Base-by-base conservation (phyloP, 2,329 filamentous ascomycete species). In the Blastomyces parvus region DNA sequence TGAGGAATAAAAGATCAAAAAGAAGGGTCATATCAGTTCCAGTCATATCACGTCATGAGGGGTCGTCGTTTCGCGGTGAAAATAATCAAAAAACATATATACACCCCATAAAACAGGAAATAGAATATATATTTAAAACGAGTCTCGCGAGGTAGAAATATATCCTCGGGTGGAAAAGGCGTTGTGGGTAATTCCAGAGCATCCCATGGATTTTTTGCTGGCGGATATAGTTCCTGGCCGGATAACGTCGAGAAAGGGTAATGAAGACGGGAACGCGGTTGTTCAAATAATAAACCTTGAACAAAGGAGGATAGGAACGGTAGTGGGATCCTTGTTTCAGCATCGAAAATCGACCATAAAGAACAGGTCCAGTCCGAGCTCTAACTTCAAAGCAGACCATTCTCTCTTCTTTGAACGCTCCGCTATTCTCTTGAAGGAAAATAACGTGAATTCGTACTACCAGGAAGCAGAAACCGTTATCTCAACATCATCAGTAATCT, bases 21-120 rank as follows among this genome's bases (percentile, higher is more conserved):
- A 48, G 19, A 60, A 17, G 33, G 25, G 25, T n/a, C 42, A 60
- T 60, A 14, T 55, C 46, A 42, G 46, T 61, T 56, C 59, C 14
- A 46, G 42, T 61, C 59, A 53, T 50, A 50, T 53, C 27, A 33
- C 22, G 19, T 59, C 40, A 46, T 59, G 13, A 48, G 40, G 42
- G 19, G 57, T 59, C 40, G 33, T 46, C 57, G 19, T 11, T 46
- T 9, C 9, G 57, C 14, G 6, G 22, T 17, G 22, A 33, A 59
- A 14, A 48, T 25, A 48, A 30, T 30, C 17, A 33, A 33, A 33
- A 33, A n/a, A 14, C 36, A 33, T 33, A 46, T 59, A 22, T 59
- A 59, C 57, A 59, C n/a, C n/a, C 40, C 38, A 33, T 14, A 14
- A 25, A 46, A 27, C 22, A 22, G 25, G 27, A 59, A 33, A 59